A percentile compares a stretch with the other conserved stretches of the same genome.
Conservation (phyloP, 768 basidiomycete species). For the Collybia sp. region DNA sequence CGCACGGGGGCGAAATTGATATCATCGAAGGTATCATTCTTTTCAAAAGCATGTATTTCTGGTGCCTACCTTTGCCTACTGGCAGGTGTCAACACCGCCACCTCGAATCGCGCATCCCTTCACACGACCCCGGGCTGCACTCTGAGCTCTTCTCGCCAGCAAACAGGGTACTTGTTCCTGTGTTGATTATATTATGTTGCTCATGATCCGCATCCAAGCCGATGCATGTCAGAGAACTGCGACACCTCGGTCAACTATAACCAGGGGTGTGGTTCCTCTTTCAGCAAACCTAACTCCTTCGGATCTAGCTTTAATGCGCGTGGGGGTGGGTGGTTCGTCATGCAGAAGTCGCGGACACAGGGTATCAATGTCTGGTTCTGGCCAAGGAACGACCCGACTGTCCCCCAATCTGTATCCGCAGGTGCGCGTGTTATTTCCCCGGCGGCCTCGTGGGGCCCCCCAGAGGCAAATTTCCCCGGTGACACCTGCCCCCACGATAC, state of each 20-base stretch:
- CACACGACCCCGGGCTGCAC: conserved; percentile 49
- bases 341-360: conserved; percentile 31
- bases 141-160: conserved; percentile 33
- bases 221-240: conserved; percentile 39
- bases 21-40: conserved; percentile 47
- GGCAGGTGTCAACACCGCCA: conserved; percentile 46
- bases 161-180: conserved; percentile 38
- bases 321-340: conserved; percentile 60
- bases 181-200: conserved; percentile 1
- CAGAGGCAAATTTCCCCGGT: conserved; percentile 45
- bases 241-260: conserved; percentile 48
- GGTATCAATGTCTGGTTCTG: conserved; percentile 65
- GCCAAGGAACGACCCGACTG: conserved; percentile 36
- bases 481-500: conserved; percentile 44
- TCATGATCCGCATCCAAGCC: conserved; percentile 20
- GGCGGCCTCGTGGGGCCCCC: conserved; percentile 33
- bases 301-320: conserved; percentile 42
- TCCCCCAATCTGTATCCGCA: conserved; percentile 36
- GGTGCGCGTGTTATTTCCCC: conserved; percentile 11
- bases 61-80: background rate
- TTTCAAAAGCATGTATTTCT: background rate
- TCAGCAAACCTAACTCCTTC: conserved; percentile 34
- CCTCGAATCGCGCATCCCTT: conserved; percentile 44
- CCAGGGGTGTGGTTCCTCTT: conserved; percentile 55
- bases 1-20: conserved; percentile 56